A percentile compares a stretch with the other conserved stretches of the same genome.
phyloP scores from a whole-genome alignment of 2,329 filamentous ascomycete species.

The Scedosporium dehoogii region DNA sequence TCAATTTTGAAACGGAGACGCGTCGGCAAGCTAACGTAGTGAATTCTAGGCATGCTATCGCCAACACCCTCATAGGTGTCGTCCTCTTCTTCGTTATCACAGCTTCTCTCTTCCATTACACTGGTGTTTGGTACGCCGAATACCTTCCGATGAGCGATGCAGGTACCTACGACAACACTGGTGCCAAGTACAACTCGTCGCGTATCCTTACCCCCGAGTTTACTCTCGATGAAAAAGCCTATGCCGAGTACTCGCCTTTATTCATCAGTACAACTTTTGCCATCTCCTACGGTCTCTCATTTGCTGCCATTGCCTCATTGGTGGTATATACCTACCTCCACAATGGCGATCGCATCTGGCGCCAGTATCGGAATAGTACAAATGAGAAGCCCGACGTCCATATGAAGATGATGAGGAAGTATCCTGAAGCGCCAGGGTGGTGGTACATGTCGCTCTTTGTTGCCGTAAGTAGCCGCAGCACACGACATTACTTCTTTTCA shows the following conservation, averaged over 20 bases:
- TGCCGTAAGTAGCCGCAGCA: constrained; percentile 28
- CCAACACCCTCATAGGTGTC: constrained; percentile 61
- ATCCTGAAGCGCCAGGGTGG: constrained; percentile 52
- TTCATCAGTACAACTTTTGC: constrained; percentile 66
- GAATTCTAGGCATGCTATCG: constrained; percentile 54
- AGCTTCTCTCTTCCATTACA: constrained; percentile 53
- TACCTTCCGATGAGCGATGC: constrained; percentile 63
- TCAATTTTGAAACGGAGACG: not conserved
- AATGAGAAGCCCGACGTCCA: constrained; percentile 53
- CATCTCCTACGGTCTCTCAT: constrained; percentile 60
- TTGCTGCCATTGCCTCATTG: constrained; percentile 60
- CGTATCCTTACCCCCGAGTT: constrained; percentile 52
- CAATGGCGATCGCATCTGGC: constrained; percentile 57
- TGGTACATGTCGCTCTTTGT: constrained; percentile 52
- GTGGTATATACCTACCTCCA: constrained; percentile 60
- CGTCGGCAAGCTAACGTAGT: not conserved
- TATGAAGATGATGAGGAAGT: constrained; percentile 54
- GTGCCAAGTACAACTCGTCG: constrained; percentile 51
- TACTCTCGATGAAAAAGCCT: constrained; percentile 53
- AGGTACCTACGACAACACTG: constrained; percentile 62
- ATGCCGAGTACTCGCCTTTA: constrained; percentile 56
- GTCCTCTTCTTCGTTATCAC: constrained; percentile 55
- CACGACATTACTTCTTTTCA: not conserved
- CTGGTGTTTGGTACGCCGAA: constrained; percentile 51
- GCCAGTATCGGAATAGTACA: constrained; percentile 48